Evolutionary conservation across 352 stramenopile genomes (phyloP), one percentile per base, ranked within the genome.

Genomic region (Globisporangium iwayamae): DNA sequence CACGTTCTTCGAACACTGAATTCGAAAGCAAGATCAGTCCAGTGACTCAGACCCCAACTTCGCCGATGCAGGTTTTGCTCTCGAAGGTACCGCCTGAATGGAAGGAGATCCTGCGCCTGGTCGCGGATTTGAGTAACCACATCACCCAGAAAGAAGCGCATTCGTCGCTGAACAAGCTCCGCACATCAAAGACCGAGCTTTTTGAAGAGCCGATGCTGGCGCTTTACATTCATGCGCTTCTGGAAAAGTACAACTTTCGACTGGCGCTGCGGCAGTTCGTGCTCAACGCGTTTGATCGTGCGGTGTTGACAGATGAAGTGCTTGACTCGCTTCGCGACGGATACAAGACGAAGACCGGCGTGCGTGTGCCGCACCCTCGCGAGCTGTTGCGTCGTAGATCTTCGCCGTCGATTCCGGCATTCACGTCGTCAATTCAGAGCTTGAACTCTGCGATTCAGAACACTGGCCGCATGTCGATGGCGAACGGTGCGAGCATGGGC

Each of bases 131-230:
- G 64, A 96, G 87, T 63, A 94, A 94, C 71, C 87, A 94, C 63
- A 96, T 96, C 61, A 94, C 85, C 3, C 87, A 96, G 65, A 96
- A 96, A 67, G 87, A 96, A 63, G 87, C 87, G 2, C 85, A 94
- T 65, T 79, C 83, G 22, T 90, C 84, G 50, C 75, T 96, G 13
- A 93, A 93, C 78, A 93, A 92, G 64, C 60, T 96, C 39, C 84
- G 84, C 10, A 73, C 73, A 8, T 71, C 80, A n/a, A 89, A 93
- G 54, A 58, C 83, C 1, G 71, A 75, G 41, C 68, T 96, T 30
- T 96, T 96, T 62, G 85, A 96, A 67, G 84, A 94, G 36, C 85
- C 86, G 11, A 81, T 90, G 75, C 74, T 94, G 34, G 67, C 91
- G 57, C 74, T 96, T 39, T 91, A 90, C 60, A 83, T 91, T 46